Base-by-base conservation (phyloP, 2,329 filamentous ascomycete genomes). In the Colletotrichum tabaci region DNA sequence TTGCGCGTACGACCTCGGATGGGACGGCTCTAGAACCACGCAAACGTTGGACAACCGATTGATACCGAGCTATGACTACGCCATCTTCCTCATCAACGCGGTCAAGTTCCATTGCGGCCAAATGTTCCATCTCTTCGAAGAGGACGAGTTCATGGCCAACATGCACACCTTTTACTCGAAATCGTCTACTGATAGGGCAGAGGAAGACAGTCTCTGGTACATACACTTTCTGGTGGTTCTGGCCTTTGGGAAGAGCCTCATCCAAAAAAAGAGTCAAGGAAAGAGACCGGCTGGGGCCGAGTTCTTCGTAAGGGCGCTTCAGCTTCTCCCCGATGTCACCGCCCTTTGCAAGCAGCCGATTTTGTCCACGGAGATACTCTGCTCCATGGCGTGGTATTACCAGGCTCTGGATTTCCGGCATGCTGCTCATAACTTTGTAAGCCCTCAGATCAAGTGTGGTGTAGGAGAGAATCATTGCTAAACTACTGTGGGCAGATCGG, bases 41-140 rank as follows among this genome's bases (percentile, higher is more conserved):
- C 66, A 58, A 4, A 38, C 53, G 0, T 12, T 69, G 18, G 66
- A 69, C 26, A 69, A 56, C 12, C 38, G 66, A 2, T 35, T 69
- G 73, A 77, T 16, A 10, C 69, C 69, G 4, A 86, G 84, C 1
- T 79, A 86, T 0, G 87, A 89, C 74, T 84, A 86, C 70, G 85
- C 86, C 2, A 78, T 86, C 3, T 89, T 86, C 67, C 76, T 89
- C 4, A 85, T 89, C 78, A 88, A 88, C 67, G 84, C 86, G 0
- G 87, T 88, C 68, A 88, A 89, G 65, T 89, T 89, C 52, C 86
- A 88, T 67, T 87, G 86, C 61, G 84, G 84, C 1, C 87, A 88
- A 38, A 75, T 89, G 2, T 87, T 88, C 9, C 87, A 88, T 56
- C 77, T 89, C 1, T 88, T 89, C 49, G 87, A 90, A 21, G 87